phyloP scores from a whole-genome alignment of 768 basidiomycete species.

The Agaricus blazei region DNA sequence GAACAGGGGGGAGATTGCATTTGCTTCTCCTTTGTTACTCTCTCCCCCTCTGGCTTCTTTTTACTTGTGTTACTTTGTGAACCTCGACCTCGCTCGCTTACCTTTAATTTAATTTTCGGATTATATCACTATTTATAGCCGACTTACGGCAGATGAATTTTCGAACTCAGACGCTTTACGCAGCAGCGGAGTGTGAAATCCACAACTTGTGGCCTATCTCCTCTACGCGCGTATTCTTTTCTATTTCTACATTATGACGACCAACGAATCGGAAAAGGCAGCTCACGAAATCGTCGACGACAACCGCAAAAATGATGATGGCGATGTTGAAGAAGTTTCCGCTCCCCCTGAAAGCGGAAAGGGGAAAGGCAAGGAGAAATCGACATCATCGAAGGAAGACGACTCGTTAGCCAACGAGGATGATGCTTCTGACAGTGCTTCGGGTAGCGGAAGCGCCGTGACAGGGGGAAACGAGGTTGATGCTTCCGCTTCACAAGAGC shows the following conservation, averaged over 20 bases:
- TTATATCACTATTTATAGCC: too few relatives aligned
- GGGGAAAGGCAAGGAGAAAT: conserved; percentile 3
- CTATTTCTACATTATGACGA: not conserved
- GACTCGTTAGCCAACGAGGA: not conserved
- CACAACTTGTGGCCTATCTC: not conserved
- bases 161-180: too few relatives aligned
- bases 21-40: too few relatives aligned
- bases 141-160: too few relatives aligned
- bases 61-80: too few relatives aligned
- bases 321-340: not conserved
- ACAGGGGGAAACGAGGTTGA: not conserved
- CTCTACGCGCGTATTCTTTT: not conserved
- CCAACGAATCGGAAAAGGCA: not conserved
- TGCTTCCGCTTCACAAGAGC: not conserved
- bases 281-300: not conserved
- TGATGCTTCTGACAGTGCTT: not conserved
- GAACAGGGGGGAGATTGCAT: too few relatives aligned
- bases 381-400: not conserved
- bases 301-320: not conserved
- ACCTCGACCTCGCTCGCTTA: too few relatives aligned
- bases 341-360: not conserved
- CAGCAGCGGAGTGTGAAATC: conserved; percentile 1
- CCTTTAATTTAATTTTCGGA: too few relatives aligned
- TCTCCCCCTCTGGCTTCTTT: too few relatives aligned
- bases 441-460: not conserved